phyloP scores from a whole-genome alignment of 768 basidiomycete genomes.

The Lactarius evosmus region DNA sequence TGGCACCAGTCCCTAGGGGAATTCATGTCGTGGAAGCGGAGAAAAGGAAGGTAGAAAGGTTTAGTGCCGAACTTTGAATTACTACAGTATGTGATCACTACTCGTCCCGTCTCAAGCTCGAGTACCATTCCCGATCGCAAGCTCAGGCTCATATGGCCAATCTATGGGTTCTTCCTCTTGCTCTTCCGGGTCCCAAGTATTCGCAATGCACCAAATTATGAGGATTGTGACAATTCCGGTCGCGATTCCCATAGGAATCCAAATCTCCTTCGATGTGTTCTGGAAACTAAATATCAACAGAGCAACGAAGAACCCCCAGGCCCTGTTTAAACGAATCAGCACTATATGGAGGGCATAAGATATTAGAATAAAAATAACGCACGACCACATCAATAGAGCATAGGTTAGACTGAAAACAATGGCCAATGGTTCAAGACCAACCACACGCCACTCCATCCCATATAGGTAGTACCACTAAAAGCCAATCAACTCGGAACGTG shows the following conservation, averaged over 20 bases:
- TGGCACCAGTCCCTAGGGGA: no score
- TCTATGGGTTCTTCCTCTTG: neutral
- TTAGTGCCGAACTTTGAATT: neutral
- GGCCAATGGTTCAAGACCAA: slow-evolving; percentile 50
- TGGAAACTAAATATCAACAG: slow-evolving; percentile 30
- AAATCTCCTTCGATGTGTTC: neutral
- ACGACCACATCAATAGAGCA: slow-evolving; percentile 59
- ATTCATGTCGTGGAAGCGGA: neutral
- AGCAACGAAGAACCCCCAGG: slow-evolving; percentile 40
- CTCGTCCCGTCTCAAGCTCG: neutral
- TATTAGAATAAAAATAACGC: slow-evolving; percentile 30
- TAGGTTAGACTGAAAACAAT: slow-evolving; percentile 54
- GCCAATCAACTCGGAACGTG: neutral
- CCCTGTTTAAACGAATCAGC: slow-evolving; percentile 30
- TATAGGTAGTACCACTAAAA: slow-evolving; percentile 31
- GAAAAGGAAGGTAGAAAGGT: neutral
- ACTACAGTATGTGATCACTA: neutral
- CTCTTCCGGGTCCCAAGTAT: slow-evolving; percentile 6
- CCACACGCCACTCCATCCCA: slow-evolving; percentile 30
- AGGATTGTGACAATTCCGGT: neutral
- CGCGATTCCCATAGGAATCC: neutral
- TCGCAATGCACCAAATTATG: slow-evolving; percentile 10
- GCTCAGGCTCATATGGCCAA: no score
- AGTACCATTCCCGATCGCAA: neutral
- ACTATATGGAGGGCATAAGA: neutral